Evolutionary conservation across 768 basidiomycete species (phyloP).

Genomic region (Lactifluus subvellereus): DNA sequence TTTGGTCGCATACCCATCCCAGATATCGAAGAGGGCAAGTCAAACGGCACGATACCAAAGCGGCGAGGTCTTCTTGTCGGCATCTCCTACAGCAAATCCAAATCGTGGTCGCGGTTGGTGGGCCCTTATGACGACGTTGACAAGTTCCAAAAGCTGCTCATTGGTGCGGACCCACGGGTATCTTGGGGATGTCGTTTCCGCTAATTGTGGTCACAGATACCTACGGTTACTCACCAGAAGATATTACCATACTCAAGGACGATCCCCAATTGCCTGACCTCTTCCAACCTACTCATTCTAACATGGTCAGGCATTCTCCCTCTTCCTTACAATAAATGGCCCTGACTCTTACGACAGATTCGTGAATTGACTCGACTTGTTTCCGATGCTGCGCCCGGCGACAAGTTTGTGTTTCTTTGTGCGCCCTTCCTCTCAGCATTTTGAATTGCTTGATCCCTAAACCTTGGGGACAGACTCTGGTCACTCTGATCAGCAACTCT

Average conservation of each 20-base stretch:
- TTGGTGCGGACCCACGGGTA: neutral
- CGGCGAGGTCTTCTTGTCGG: constrained; percentile 24
- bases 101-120: neutral
- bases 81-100: constrained; percentile 12
- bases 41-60: neutral
- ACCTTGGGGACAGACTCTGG: constrained; percentile 23
- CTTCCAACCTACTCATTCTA: constrained; percentile 18
- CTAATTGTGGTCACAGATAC: neutral
- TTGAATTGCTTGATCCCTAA: neutral
- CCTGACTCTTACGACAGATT: constrained; percentile 12
- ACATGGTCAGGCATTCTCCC: constrained; percentile 15
- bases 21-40: neutral
- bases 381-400: constrained; percentile 23
- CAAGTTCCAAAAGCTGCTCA: constrained; percentile 14
- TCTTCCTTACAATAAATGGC: neutral
- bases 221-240: constrained; percentile 15
- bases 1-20: neutral
- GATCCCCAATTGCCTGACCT: neutral
- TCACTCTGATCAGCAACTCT: constrained; percentile 25
- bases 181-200: neutral
- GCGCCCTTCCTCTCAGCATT: neutral
- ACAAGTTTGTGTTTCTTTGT: constrained; percentile 29
- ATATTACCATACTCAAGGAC: constrained; percentile 23
- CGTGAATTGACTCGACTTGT: constrained; percentile 22
- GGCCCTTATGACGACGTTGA: constrained; percentile 18